Percentiles rank a stretch among this genome's conserved stretches.
Evolutionary conservation across 169 alveolate species (phyloP).

Genomic region (Theileria orientalis): DNA sequence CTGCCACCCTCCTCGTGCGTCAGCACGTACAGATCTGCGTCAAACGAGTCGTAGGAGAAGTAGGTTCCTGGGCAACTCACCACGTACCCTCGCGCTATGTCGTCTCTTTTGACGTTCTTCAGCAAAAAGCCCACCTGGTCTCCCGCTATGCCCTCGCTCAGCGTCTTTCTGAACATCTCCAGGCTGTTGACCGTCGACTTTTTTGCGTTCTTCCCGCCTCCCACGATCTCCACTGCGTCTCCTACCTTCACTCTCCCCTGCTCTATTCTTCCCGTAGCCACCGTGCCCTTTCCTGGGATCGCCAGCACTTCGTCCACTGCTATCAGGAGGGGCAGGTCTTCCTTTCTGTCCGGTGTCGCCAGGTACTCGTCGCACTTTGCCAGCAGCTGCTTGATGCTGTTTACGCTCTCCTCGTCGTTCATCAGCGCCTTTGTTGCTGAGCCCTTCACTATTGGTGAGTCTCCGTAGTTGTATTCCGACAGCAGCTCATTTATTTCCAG

Average conservation of each 20-base stretch:
- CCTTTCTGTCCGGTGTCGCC: slow-evolving; percentile 80
- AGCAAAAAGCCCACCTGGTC: slow-evolving; percentile 92
- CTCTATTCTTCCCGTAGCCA: slow-evolving; percentile 93
- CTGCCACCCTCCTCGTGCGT: slow-evolving; percentile 95
- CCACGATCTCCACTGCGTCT: slow-evolving; percentile 89
- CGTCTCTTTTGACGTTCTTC: slow-evolving; percentile 87
- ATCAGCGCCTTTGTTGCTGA: slow-evolving; percentile 89
- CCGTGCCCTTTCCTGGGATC: slow-evolving; percentile 92
- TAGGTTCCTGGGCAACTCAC: slow-evolving; percentile 85
- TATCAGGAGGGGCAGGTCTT: slow-evolving; percentile 87
- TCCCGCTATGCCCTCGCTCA: slow-evolving; percentile 92
- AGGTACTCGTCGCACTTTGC: slow-evolving; percentile 86
- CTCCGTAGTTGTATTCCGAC: slow-evolving; percentile 86
- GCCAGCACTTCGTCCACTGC: slow-evolving; percentile 84
- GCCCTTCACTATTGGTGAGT: slow-evolving; percentile 87
- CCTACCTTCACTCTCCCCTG: slow-evolving; percentile 88
- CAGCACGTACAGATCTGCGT: slow-evolving; percentile 87
- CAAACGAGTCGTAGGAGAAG: slow-evolving; percentile 82
- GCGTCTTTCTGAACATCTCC: slow-evolving; percentile 90
- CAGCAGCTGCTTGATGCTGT: slow-evolving; percentile 79
- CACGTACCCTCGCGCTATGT: slow-evolving; percentile 86
- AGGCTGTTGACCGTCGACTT: slow-evolving; percentile 83
- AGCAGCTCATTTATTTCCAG: slow-evolving; percentile 91
- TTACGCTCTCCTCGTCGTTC: slow-evolving; percentile 68
- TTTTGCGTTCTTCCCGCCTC: slow-evolving; percentile 77